Conservation (phyloP, 441 rosid species). For the Metrosideros polymorpha region DNA sequence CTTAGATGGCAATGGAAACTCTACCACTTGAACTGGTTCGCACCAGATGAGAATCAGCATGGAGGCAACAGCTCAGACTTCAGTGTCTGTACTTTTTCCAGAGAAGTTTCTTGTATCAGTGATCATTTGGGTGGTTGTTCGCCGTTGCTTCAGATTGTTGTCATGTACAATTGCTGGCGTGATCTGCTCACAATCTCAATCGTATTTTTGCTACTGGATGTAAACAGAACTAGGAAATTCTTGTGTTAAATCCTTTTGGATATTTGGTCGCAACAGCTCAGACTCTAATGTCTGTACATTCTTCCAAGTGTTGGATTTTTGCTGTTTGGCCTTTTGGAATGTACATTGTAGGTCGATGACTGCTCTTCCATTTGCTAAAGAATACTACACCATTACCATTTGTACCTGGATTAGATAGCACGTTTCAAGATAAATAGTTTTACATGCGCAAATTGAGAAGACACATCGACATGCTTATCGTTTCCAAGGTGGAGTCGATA, state of each 20-base stretch:
- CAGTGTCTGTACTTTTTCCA: not conserved
- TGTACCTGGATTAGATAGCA: not conserved
- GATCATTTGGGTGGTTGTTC: not conserved
- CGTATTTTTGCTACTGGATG: not conserved
- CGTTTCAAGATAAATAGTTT: not conserved
- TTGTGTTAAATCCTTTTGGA: not conserved
- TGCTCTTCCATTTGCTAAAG: not conserved
- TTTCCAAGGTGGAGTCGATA: not conserved
- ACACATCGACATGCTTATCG: not conserved
- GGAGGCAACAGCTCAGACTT: not conserved
- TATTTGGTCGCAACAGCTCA: not conserved
- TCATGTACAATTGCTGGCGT: not conserved
- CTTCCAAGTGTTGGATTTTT: not conserved
- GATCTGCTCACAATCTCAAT: not conserved
- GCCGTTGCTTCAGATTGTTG: not conserved
- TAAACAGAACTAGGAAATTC: not conserved
- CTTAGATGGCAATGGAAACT: slow-evolving; percentile 73
- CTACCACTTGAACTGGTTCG: slow-evolving; percentile 76
- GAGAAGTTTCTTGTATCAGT: not conserved
- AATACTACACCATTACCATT: not conserved
- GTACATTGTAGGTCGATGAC: not conserved
- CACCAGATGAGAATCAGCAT: slow-evolving; percentile 24
- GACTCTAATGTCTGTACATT: not conserved
- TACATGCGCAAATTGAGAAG: not conserved
- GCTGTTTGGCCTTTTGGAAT: not conserved